Evolutionary conservation across 768 basidiomycete genomes (phyloP).

Genomic region (Chiua virens): DNA sequence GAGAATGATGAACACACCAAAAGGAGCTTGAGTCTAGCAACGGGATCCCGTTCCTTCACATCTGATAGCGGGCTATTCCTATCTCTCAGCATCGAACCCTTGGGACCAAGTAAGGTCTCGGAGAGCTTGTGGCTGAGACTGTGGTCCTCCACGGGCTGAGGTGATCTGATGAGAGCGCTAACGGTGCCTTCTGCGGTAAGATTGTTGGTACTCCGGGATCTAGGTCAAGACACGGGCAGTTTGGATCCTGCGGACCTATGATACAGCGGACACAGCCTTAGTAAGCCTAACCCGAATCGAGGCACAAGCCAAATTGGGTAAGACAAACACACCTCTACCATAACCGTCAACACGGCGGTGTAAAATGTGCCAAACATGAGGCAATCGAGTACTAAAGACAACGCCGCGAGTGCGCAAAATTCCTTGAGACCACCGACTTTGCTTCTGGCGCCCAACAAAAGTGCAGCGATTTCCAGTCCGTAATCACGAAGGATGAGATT

Average conservation of each 20-base stretch:
- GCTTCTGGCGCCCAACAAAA: constrained; percentile 82
- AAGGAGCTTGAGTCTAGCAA: constrained; percentile 84
- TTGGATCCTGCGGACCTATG: constrained; percentile 70
- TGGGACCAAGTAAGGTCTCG: constrained; percentile 42
- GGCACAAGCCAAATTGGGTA: not conserved
- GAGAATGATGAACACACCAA: constrained; percentile 49
- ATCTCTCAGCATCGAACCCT: constrained; percentile 48
- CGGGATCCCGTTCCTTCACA: constrained; percentile 71
- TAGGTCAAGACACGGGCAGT: constrained; percentile 52
- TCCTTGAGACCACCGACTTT: constrained; percentile 88
- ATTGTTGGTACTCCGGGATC: constrained; percentile 35
- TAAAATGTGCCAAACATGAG: constrained; percentile 88
- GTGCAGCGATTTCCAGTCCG: constrained; percentile 85
- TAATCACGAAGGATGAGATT: constrained; percentile 90
- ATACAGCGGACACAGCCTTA: constrained; percentile 2
- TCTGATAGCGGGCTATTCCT: constrained; percentile 41
- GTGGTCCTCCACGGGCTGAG: constrained; percentile 17
- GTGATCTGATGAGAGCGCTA: constrained; percentile 28
- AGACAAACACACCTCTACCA: constrained; percentile 75
- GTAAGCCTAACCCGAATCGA: constrained; percentile 11
- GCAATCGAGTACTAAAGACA: constrained; percentile 87
- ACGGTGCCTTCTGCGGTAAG: constrained; percentile 30
- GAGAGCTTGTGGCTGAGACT: constrained; percentile 28
- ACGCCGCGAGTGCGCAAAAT: constrained; percentile 91
- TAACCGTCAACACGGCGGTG: constrained; percentile 84